Base-by-base conservation (phyloP, 2,329 filamentous ascomycete genomes). In the Colletotrichum higginsianum region DNA sequence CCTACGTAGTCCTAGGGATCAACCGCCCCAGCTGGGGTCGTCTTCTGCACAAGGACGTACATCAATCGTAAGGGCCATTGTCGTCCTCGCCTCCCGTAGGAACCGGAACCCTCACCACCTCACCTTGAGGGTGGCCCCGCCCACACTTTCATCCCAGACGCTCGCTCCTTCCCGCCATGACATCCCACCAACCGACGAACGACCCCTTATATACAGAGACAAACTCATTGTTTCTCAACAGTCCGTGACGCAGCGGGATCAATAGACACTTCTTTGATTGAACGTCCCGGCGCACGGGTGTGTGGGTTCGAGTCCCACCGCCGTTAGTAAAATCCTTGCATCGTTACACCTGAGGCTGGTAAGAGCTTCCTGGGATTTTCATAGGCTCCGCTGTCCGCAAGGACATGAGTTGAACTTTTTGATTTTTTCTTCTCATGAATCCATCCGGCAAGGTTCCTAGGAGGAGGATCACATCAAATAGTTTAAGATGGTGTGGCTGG, bases 291-390 rank as follows among this genome's bases (percentile, higher is more conserved):
- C 35, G 4, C 66, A 46, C 66, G 60, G 66, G 66, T 68, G 52
- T 42, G 66, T 50, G 44, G 60, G 50, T 64, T 68, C 60, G 66
- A 58, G 21, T 52, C 35, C 66, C 35, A 11, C 66, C 66, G 50
- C 50, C 26, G 40, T 52, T 68, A n/a, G 66, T 7, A 64, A 68
- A 68, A 42, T 8, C 64, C 30, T 42, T 16, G 58, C 58, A 63
- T 67, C 49, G 50, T 56, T 67, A 65, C 61, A 58, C 66, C 66
- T 58, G 66, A 58, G 61, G 61, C 61, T 52, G 66, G 66, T 65
- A 68, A 65, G 35, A 65, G 53, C 52, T 44, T 65, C 66, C 58
- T 56, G 8, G 38, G 61, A 16, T 53, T 69, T 69, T 60, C 53
- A 60, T 53, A 52, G 35, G 21, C 21, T 47, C 52, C 30, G 30